Evolutionary conservation across 345 rosid species (phyloP), one percentile per base, ranked within the genome.

Genomic region (Balakata baccata): DNA sequence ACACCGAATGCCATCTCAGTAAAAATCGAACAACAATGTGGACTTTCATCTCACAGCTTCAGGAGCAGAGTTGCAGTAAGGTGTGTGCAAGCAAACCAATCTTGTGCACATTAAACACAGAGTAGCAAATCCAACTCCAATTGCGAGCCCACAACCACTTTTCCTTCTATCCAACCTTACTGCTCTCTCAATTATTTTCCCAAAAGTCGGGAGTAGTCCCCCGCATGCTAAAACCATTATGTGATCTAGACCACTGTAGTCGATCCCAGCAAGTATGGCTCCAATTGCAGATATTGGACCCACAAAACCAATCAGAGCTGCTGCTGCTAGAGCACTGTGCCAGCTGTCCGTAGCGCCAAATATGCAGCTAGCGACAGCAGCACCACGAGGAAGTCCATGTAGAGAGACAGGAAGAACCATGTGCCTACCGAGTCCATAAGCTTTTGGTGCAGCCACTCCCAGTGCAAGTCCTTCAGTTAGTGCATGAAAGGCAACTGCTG

Each of bases 381-480:
- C 96, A 34, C 99, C 98, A 18, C 98, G 87, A 45, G 98, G 99
- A 50, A 96, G 91, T 46, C 98, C 98, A 4, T 96, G 99, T 50
- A 96, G 76, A 59, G 97, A 91, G 69, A 96, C 98, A 0, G 99
- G 99, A 64, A 96, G 97, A 75, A 96, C 95, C 89, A 96, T 93
- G 85, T 96, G 92, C 73, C 90, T 86, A 64, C 98, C 99, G 0
- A 91, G 85, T 62, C 99, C 97, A 37, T 96, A 90, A 25, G 99
- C 99, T 78, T 90, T 87, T 59, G 99, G 98, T 72, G 99, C 99
- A 67, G 99, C 99, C 2, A 96, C 98, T 50, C 98, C 99, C 3
- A 93, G 88, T 11, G 98, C 98, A 22, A 96, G 97, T 70, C 98
- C 99, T 75, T 96, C 99, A 0, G 99, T 96, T 76, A 96, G 61